A percentile compares a stretch with the other conserved stretches of the same genome.
phyloP scores from a whole-genome alignment of 768 basidiomycete genomes.

The Rubroboletus satanas region DNA sequence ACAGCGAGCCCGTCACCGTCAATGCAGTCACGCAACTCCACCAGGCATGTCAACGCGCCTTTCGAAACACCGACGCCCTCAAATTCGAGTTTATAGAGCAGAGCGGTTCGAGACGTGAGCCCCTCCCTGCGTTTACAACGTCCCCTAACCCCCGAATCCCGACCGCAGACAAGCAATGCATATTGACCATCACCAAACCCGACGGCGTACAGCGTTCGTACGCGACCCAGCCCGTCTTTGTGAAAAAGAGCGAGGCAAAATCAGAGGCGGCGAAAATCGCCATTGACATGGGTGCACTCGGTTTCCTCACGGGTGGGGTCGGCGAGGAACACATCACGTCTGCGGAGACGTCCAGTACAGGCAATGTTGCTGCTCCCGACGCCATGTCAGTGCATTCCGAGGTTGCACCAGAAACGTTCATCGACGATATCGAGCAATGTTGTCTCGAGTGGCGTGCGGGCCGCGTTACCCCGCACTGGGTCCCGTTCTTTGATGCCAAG shows the following conservation, averaged over 20 bases:
- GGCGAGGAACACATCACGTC: conserved; percentile 34
- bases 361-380: not conserved
- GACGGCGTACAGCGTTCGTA: conserved; percentile 51
- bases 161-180: conserved; percentile 52
- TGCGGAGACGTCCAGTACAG: not conserved
- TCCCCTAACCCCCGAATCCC: conserved; percentile 1
- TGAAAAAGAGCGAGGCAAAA: conserved; percentile 52
- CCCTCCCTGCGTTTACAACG: too few species aligned
- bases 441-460: conserved; percentile 54
- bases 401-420: conserved; percentile 3
- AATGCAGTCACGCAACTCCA: conserved; percentile 36
- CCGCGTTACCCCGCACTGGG: conserved; percentile 51
- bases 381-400: not conserved
- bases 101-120: conserved; percentile 34
- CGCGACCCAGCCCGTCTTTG: conserved; percentile 43
- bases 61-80: conserved; percentile 40
- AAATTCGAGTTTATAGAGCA: conserved; percentile 49
- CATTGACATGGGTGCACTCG: conserved; percentile 55
- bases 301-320: conserved; percentile 52
- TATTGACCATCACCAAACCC: conserved; percentile 56
- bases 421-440: conserved; percentile 48
- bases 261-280: conserved; percentile 49
- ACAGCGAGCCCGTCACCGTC: not conserved
- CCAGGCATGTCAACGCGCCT: conserved; percentile 39
- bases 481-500: conserved; percentile 45